Percentiles rank a stretch among this genome's conserved stretches.
Conservation (phyloP, 441 rosid species). For the Gossypium schwendimanii region DNA sequence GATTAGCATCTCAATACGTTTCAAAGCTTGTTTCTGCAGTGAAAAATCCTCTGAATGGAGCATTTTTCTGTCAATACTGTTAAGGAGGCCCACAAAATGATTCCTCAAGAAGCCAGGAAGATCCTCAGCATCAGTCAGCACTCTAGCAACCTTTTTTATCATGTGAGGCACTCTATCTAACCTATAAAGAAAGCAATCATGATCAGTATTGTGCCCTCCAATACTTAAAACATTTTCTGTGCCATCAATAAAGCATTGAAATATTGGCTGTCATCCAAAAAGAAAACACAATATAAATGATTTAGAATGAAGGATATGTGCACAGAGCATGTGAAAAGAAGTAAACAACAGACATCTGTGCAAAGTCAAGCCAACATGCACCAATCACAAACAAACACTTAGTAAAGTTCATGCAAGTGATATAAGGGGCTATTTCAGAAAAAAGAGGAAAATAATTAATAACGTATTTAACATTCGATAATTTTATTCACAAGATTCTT, state of each 20-base stretch:
- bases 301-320: neutral
- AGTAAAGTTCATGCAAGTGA: neutral
- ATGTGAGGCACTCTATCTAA: constrained; percentile 71
- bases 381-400: neutral
- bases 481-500: constrained; percentile 18
- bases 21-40: constrained; percentile 88
- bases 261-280: constrained; percentile 1
- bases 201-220: constrained; percentile 12
- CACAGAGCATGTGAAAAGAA: constrained; percentile 2
- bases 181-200: constrained; percentile 37
- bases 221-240: neutral
- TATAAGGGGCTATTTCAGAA: neutral
- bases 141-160: constrained; percentile 76
- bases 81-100: constrained; percentile 97
- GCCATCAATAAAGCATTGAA: neutral
- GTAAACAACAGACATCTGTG: neutral
- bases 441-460: constrained; percentile 6
- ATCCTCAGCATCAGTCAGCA: constrained; percentile 76
- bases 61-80: constrained; percentile 92
- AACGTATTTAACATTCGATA: neutral
- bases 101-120: constrained; percentile 83
- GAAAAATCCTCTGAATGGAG: constrained; percentile 73
- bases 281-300: neutral
- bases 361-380: neutral
- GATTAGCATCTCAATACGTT: constrained; percentile 86